phyloP scores from a whole-genome alignment of 192 early-diverging fungal species.

The Linnemannia zychae region DNA sequence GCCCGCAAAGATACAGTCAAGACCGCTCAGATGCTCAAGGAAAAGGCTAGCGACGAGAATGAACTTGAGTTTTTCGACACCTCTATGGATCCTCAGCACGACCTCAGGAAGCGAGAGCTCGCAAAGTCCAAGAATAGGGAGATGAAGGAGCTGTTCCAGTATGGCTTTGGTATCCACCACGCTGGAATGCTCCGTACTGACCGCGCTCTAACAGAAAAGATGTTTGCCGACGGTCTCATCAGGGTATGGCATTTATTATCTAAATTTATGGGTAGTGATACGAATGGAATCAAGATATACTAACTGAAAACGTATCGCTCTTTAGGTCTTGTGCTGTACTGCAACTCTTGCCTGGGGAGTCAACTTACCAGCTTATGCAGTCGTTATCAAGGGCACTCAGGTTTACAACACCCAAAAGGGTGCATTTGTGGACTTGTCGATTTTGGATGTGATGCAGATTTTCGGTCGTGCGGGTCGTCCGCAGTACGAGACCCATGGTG shows the following conservation, averaged over 20 bases:
- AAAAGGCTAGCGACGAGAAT: conserved; percentile 78
- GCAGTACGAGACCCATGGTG: conserved; percentile 92
- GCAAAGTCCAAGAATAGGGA: conserved; percentile 85
- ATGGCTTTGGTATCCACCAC: conserved; percentile 96
- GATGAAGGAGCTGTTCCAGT: conserved; percentile 85
- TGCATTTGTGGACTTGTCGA: conserved; percentile 93
- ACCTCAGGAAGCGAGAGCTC: conserved; percentile 70
- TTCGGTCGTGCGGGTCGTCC: conserved; percentile 98
- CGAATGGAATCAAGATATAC: background rate
- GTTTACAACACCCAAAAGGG: conserved; percentile 96
- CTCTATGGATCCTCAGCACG: conserved; percentile 64
- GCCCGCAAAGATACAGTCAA: conserved; percentile 98
- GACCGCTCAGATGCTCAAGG: conserved; percentile 85
- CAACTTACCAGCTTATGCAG: conserved; percentile 98
- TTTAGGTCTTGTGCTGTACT: conserved; percentile 93
- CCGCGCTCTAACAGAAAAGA: conserved; percentile 85
- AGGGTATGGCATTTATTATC: conserved; percentile 50
- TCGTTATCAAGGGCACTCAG: conserved; percentile 98
- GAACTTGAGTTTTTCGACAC: conserved; percentile 73
- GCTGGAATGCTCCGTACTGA: conserved; percentile 96
- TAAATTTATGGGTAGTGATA: background rate
- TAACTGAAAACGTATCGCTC: background rate
- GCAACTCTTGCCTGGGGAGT: conserved; percentile 99
- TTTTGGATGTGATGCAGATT: conserved; percentile 99
- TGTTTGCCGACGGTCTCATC: conserved; percentile 90